These are phyloP conservation scores for Arabis hirsuta DNA, from an alignment of 345 rosid genomes.

Conservation along the genomic window DNA sequence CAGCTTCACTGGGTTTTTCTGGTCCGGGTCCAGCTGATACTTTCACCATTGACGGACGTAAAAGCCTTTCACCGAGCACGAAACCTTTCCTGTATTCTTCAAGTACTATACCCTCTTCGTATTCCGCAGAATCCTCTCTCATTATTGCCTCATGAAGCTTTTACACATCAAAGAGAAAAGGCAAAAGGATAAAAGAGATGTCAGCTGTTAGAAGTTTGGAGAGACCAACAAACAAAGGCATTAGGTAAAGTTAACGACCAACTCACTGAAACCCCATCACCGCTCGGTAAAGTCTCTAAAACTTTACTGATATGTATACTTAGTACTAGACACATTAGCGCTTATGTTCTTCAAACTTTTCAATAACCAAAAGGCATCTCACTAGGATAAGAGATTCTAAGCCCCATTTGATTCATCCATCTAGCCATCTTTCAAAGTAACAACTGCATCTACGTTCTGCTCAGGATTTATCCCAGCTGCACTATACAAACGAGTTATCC, in stretches of 20 bases:
- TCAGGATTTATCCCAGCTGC: neutral
- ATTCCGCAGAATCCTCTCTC: conserved; percentile 79
- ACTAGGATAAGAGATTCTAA: neutral
- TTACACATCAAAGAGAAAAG: conserved; percentile 26
- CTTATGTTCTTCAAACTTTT: neutral
- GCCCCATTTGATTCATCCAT: neutral
- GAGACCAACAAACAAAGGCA: conserved; percentile 12
- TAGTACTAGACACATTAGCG: conserved; percentile 8
- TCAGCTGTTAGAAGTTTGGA: conserved; percentile 21
- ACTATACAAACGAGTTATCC: neutral
- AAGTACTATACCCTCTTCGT: conserved; percentile 82
- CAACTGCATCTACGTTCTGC: conserved; percentile 9
- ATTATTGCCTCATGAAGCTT: conserved; percentile 97
- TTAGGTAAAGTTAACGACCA: conserved; percentile 15
- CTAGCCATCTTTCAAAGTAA: conserved; percentile 20
- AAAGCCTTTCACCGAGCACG: conserved; percentile 77
- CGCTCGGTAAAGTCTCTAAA: neutral
- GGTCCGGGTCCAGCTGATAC: conserved; percentile 99
- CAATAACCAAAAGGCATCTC: conserved; percentile 18
- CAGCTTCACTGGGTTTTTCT: conserved; percentile 53
- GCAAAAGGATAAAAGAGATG: conserved; percentile 12
- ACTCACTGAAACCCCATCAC: conserved; percentile 20
- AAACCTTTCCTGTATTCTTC: conserved; percentile 89
- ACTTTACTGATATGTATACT: conserved; percentile 15
- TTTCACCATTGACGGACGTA: conserved; percentile 97